These are phyloP conservation scores for Chrysoporthe deuterocubensis DNA, from an alignment of 2,329 filamentous ascomycete genomes.

Conservation along the genomic window DNA sequence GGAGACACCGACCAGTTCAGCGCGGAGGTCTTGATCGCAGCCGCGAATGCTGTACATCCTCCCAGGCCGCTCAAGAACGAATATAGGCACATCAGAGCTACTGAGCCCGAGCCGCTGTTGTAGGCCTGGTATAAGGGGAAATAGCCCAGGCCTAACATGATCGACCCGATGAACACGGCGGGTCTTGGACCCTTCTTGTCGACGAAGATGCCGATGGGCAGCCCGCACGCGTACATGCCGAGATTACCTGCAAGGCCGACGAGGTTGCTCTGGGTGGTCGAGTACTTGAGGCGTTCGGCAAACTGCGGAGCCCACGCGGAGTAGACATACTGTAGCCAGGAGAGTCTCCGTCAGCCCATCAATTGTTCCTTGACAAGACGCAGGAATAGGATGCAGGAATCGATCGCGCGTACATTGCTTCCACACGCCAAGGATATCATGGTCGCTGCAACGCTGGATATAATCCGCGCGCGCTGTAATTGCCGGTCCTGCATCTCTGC, in stretches of 20 bases:
- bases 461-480: constrained; percentile 68
- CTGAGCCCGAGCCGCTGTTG: constrained; percentile 64
- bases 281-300: constrained; percentile 81
- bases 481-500: constrained; percentile 52
- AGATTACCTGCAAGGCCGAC: constrained; percentile 86
- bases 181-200: constrained; percentile 81
- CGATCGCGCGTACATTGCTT: constrained; percentile 71
- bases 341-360: constrained; percentile 25
- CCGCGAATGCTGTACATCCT: constrained; percentile 88
- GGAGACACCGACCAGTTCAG: constrained; percentile 71
- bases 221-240: constrained; percentile 91
- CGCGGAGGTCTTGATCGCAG: constrained; percentile 83
- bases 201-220: constrained; percentile 86
- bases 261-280: constrained; percentile 90
- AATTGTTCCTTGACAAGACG: neutral
- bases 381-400: neutral
- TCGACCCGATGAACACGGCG: constrained; percentile 74
- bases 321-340: constrained; percentile 81
- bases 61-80: constrained; percentile 86
- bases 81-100: constrained; percentile 74
- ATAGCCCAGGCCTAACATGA: constrained; percentile 79
- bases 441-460: constrained; percentile 86
- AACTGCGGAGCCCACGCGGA: constrained; percentile 98
- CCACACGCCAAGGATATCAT: constrained; percentile 86
- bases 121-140: constrained; percentile 84